A percentile compares a stretch with the other conserved stretches of the same genome.
These are phyloP conservation scores for Apocynum venetum DNA, from an alignment of 257 asterid species.

Conservation along the genomic window DNA sequence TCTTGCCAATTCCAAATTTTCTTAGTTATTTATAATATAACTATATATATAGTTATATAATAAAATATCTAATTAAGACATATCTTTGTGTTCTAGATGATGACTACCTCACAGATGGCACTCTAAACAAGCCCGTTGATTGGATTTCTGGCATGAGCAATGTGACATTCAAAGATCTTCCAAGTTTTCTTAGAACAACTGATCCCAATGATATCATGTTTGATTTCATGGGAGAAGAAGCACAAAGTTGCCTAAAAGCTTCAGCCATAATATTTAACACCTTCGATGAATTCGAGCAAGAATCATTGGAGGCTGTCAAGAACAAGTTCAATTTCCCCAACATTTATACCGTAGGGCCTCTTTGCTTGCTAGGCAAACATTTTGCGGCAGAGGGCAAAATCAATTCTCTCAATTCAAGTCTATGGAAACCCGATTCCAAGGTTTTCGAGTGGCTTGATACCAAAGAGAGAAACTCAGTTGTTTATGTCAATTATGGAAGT, in stretches of 20 bases:
- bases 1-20: too few relatives aligned
- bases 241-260: slow-evolving; percentile 34
- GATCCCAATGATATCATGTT: slow-evolving; percentile 62
- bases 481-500: slow-evolving; percentile 56
- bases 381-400: slow-evolving; percentile 16
- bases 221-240: slow-evolving; percentile 45
- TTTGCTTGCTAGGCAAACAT: slow-evolving; percentile 26
- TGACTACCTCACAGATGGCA: slow-evolving; percentile 43
- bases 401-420: slow-evolving; percentile 32
- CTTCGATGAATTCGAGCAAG: slow-evolving; percentile 38
- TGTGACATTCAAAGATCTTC: slow-evolving; percentile 44
- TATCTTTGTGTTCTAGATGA: slow-evolving; percentile 30
- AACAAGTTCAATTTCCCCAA: slow-evolving; percentile 38
- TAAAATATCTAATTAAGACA: too few relatives aligned
- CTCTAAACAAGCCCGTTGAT: slow-evolving; percentile 38
- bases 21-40: too few relatives aligned
- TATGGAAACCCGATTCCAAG: slow-evolving; percentile 32
- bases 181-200: slow-evolving; percentile 43
- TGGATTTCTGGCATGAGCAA: slow-evolving; percentile 50
- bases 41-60: too few relatives aligned
- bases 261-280: slow-evolving; percentile 50
- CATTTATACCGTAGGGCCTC: slow-evolving; percentile 49
- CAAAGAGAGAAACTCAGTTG: slow-evolving; percentile 31
- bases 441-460: slow-evolving; percentile 45
- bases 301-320: slow-evolving; percentile 28